phyloP scores from a whole-genome alignment of 768 basidiomycete genomes.

The Tremella fuciformis region DNA sequence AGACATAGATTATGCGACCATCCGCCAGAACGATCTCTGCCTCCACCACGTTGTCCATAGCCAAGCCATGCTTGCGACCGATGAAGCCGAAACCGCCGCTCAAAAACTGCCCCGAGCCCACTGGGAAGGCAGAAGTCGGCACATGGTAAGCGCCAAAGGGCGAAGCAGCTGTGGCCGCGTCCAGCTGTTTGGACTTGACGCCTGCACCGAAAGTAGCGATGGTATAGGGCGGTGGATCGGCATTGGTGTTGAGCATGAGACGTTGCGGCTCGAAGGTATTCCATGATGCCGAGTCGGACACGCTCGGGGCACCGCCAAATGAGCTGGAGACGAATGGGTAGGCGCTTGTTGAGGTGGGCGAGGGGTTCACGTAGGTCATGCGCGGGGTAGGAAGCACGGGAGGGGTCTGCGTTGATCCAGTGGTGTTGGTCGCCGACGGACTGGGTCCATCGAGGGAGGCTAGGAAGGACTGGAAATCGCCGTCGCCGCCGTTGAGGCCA shows the following conservation, averaged over 20 bases:
- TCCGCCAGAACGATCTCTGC: slow-evolving; percentile 89
- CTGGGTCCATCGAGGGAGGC: neutral
- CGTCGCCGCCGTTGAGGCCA: neutral
- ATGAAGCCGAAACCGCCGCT: slow-evolving; percentile 83
- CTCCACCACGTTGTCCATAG: slow-evolving; percentile 85
- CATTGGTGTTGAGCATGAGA: slow-evolving; percentile 29
- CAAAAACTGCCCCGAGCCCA: slow-evolving; percentile 52
- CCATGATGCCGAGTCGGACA: neutral
- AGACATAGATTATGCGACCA: slow-evolving; percentile 76
- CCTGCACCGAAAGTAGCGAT: slow-evolving; percentile 80
- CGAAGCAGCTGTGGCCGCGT: slow-evolving; percentile 65
- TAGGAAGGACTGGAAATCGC: neutral
- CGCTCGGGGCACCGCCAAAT: slow-evolving; percentile 23
- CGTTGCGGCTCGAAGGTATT: slow-evolving; percentile 15
- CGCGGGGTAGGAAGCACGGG: slow-evolving; percentile 11
- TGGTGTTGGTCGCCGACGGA: neutral
- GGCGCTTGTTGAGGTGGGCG: slow-evolving; percentile 20
- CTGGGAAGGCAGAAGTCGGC: slow-evolving; percentile 52
- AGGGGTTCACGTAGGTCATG: slow-evolving; percentile 47
- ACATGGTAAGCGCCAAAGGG: slow-evolving; percentile 48
- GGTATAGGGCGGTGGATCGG: slow-evolving; percentile 64
- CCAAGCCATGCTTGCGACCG: slow-evolving; percentile 76
- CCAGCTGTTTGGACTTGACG: slow-evolving; percentile 77
- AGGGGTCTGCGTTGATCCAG: neutral
- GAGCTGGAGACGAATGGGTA: slow-evolving; percentile 29